Base-by-base conservation (phyloP, 495 filamentous ascomycete species). In the Echria macrotheca region DNA sequence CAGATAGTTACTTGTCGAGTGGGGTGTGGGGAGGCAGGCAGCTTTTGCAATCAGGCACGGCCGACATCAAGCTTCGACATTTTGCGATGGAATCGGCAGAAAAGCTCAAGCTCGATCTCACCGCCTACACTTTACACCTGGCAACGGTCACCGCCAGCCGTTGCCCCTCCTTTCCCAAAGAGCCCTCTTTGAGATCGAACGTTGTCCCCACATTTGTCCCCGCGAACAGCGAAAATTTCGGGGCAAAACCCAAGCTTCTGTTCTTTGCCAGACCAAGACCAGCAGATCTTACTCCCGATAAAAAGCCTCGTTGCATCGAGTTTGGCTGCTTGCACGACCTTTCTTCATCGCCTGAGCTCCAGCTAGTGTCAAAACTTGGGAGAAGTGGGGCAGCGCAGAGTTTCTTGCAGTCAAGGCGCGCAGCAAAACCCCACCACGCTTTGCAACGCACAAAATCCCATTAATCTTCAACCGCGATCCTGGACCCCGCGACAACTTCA, bases 341-440 rank as follows among this genome's bases (percentile, higher is more conserved):
- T n/a, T n/a, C n/a, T n/a, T n/a, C n/a, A n/a, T n/a, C n/a, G n/a
- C n/a, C n/a, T n/a, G n/a, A n/a, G n/a, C n/a, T n/a, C n/a, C n/a
- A n/a, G n/a, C n/a, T n/a, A n/a, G n/a, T n/a, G n/a, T n/a, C n/a
- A n/a, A n/a, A n/a, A n/a, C n/a, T n/a, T n/a, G n/a, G n/a, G n/a
- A n/a, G n/a, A n/a, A n/a, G n/a, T n/a, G n/a, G n/a, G n/a, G n/a
- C n/a, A n/a, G n/a, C n/a, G n/a, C n/a, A n/a, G n/a, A n/a, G n/a
- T n/a, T n/a, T 32, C 24, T 28, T 42, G 51, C 52, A 47, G 52
- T 56, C 52, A 22, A 18, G 43, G 47, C 17, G 38, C 47, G 40
- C 47, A n/a, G n/a, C n/a, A n/a, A 54, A 63, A 65, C 62, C 62
- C 62, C 62, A 65, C 62, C 62, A 63, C 47, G 26, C 49, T 54